phyloP scores from a whole-genome alignment of 495 filamentous ascomycete species.

The Viridothelium virens region DNA sequence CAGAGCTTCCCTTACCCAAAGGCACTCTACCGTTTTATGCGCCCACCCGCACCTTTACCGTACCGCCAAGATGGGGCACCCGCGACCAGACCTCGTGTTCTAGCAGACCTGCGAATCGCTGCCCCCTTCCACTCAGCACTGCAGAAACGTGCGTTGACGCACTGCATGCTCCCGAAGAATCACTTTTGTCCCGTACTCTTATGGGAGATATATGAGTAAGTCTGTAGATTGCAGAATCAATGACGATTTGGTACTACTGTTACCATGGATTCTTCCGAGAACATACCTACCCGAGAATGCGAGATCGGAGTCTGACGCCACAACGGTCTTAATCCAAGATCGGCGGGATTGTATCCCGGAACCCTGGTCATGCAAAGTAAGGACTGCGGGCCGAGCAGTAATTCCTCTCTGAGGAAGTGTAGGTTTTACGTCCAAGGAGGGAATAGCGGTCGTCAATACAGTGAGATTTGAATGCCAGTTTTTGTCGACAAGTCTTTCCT shows the following conservation, averaged over 20 bases:
- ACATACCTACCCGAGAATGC: background rate
- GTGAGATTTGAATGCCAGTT: background rate
- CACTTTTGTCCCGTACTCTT: no score
- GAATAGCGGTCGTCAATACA: background rate
- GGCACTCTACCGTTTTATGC: background rate
- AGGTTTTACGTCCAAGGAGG: background rate
- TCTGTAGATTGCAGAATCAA: constrained; percentile 5
- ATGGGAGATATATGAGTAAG: background rate
- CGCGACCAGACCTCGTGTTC: background rate
- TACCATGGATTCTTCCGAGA: background rate
- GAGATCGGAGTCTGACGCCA: constrained; percentile 11
- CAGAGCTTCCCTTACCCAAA: background rate
- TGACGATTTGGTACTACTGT: background rate
- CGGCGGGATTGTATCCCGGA: background rate
- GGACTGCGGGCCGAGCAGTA: background rate
- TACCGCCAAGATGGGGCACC: background rate
- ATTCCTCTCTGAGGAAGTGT: background rate
- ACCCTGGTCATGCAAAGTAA: constrained; percentile 1
- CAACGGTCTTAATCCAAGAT: background rate
- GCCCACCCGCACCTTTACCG: background rate
- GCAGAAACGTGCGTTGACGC: constrained; percentile 3
- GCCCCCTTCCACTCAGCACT: background rate
- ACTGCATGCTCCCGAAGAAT: background rate
- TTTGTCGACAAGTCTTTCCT: background rate
- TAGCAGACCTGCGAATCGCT: background rate